These are phyloP conservation scores for Aquanectria penicillioides DNA, from an alignment of 2,329 filamentous ascomycete genomes.

Conservation along the genomic window DNA sequence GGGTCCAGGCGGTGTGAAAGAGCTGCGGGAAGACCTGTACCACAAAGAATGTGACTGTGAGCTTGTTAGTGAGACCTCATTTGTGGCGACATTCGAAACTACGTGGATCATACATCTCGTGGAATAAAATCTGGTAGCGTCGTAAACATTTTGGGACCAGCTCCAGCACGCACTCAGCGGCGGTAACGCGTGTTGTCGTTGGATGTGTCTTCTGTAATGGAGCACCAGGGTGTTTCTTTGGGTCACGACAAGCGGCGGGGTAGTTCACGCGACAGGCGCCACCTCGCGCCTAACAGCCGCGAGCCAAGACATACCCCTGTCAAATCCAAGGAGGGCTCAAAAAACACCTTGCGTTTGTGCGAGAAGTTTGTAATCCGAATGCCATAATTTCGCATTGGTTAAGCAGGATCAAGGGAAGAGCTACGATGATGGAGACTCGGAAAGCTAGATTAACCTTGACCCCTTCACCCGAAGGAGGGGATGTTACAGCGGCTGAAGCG, in stretches of 20 bases:
- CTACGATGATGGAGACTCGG: not conserved
- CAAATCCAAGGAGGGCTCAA: not conserved
- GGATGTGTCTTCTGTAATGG: slow-evolving; percentile 21
- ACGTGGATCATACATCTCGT: slow-evolving; percentile 68
- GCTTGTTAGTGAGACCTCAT: slow-evolving; percentile 22
- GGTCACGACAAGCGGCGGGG: slow-evolving; percentile 32
- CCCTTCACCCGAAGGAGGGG: slow-evolving; percentile 1
- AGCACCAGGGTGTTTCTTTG: slow-evolving; percentile 26
- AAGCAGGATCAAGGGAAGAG: not conserved
- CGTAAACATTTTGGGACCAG: slow-evolving; percentile 63
- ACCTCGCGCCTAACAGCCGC: slow-evolving; percentile 38
- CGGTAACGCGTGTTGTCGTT: slow-evolving; percentile 19
- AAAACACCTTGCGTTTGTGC: no score
- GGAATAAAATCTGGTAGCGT: slow-evolving; percentile 75
- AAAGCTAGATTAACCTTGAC: not conserved
- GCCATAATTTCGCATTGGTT: slow-evolving; percentile 2
- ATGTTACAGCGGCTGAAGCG: slow-evolving; percentile 32
- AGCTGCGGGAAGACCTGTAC: slow-evolving; percentile 73
- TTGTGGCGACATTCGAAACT: not conserved
- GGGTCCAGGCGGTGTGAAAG: slow-evolving; percentile 49
- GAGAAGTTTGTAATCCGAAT: slow-evolving; percentile 7
- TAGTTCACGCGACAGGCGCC: slow-evolving; percentile 32
- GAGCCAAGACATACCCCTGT: slow-evolving; percentile 17
- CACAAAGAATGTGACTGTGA: slow-evolving; percentile 76
- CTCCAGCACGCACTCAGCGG: slow-evolving; percentile 27